Evolutionary conservation across 164 flowering plant species (phyloP), one percentile per base, ranked within the genome.

Genomic region (Dillenia suffruticosa): DNA sequence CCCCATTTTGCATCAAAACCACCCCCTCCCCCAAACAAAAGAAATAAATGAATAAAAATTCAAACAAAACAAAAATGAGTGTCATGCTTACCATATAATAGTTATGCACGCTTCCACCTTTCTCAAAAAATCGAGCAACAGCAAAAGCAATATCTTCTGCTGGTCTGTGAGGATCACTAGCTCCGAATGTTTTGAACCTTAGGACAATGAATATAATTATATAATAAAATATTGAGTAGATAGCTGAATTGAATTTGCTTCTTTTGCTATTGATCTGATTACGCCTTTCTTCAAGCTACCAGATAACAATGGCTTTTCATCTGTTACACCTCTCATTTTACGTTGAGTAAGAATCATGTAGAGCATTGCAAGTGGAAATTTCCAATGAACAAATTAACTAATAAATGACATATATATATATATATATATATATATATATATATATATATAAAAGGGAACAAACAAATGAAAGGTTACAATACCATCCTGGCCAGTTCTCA

Each of bases 401-500:
- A 46, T 26, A 15, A 65, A 45, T 16, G 16, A 19, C 11, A 56
- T 24, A 47, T n/a, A 12, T 5, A 24, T n/a, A 19, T n/a, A n/a
- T n/a, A n/a, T n/a, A n/a, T n/a, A n/a, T n/a, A n/a, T n/a, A n/a
- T n/a, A n/a, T n/a, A n/a, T n/a, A n/a, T n/a, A n/a, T n/a, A n/a
- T n/a, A n/a, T n/a, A n/a, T n/a, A n/a, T n/a, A n/a, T n/a, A n/a
- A n/a, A n/a, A n/a, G n/a, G n/a, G n/a, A n/a, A 12, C 4, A 24
- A 47, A 64, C 13, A 53, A 12, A 24, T 47, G 43, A 59, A 49
- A 58, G 24, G 13, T 53, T 57, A 55, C 58, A 51, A 64, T 88
- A 95, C 99, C 99, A 95, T 84, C 99, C 99, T 61, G 99, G 99
- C 99, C 99, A 95, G 63, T 95, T 95, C 78, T 95, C 97, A 13